These are phyloP conservation scores for Pseudogymnoascus sp. DNA, from an alignment of 2,329 filamentous ascomycete species.

Conservation along the genomic window DNA sequence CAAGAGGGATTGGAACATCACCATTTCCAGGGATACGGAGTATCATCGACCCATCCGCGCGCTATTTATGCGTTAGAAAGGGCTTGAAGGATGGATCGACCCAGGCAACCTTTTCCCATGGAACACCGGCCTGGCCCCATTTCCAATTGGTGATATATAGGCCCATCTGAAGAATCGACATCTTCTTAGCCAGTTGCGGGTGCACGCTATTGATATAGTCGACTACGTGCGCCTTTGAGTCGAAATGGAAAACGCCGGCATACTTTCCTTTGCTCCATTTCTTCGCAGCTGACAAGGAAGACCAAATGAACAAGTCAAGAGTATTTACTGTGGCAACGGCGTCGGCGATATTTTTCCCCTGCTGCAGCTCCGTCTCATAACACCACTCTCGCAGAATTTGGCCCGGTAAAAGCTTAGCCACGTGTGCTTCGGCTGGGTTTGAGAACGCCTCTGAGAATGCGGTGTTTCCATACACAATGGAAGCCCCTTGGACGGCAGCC, in stretches of 20 bases:
- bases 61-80: constrained; percentile 8
- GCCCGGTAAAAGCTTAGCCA: not conserved
- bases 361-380: constrained; percentile 21
- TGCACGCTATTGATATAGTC: constrained; percentile 23
- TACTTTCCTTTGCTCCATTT: constrained; percentile 32
- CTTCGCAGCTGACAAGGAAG: constrained; percentile 25
- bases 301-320: constrained; percentile 24
- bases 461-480: not conserved
- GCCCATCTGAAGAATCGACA: constrained; percentile 29
- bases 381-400: not conserved
- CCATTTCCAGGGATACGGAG: constrained; percentile 11
- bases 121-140: not conserved
- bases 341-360: constrained; percentile 28
- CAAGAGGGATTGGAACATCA: constrained; percentile 20
- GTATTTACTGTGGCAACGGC: constrained; percentile 6
- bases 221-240: constrained; percentile 28
- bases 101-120: not conserved
- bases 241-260: constrained; percentile 31
- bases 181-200: constrained; percentile 25
- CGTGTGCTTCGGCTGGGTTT: not conserved
- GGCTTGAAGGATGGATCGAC: not conserved
- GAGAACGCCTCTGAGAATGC: not conserved
- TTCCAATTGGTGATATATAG: constrained; percentile 29
- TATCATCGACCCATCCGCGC: constrained; percentile 12
- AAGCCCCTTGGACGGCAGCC: not conserved